A percentile compares a stretch with the other conserved stretches of the same genome.
phyloP scores from a whole-genome alignment of 257 asterid genomes.

The Ligustrum vulgare region DNA sequence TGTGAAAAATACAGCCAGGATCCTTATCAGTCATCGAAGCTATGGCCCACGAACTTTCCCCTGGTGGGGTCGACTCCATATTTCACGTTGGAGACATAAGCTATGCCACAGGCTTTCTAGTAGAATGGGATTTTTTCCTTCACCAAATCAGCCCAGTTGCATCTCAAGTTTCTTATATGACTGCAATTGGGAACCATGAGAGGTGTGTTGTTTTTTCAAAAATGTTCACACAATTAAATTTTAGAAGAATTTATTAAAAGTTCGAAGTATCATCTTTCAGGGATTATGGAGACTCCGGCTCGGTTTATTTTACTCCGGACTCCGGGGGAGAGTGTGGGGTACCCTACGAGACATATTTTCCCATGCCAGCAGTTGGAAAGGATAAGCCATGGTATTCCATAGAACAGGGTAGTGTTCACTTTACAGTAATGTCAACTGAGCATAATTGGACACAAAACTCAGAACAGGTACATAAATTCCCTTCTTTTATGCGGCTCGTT shows the following conservation, averaged over 20 bases:
- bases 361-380: constrained; percentile 65
- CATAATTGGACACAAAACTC: constrained; percentile 57
- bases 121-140: constrained; percentile 89
- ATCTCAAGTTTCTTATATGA: constrained; percentile 74
- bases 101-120: constrained; percentile 86
- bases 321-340: constrained; percentile 97
- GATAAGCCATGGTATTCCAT: constrained; percentile 96
- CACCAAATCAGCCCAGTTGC: constrained; percentile 68
- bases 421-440: constrained; percentile 83
- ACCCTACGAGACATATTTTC: constrained; percentile 86
- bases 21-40: constrained; percentile 63
- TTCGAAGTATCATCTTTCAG: constrained; percentile 33
- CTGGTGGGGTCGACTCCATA: constrained; percentile 57
- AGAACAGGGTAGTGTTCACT: constrained; percentile 77
- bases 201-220: constrained; percentile 36
- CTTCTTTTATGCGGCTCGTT: too few species aligned
- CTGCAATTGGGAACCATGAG: constrained; percentile 92
- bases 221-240: not conserved
- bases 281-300: constrained; percentile 61
- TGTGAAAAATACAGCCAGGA: constrained; percentile 56
- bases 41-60: constrained; percentile 45
- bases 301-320: constrained; percentile 61
- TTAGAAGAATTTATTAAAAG: not conserved
- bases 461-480: constrained; percentile 45
- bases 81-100: constrained; percentile 95